Conservation (phyloP, 2,329 filamentous ascomycete species). For the Monosporascus sp. region DNA sequence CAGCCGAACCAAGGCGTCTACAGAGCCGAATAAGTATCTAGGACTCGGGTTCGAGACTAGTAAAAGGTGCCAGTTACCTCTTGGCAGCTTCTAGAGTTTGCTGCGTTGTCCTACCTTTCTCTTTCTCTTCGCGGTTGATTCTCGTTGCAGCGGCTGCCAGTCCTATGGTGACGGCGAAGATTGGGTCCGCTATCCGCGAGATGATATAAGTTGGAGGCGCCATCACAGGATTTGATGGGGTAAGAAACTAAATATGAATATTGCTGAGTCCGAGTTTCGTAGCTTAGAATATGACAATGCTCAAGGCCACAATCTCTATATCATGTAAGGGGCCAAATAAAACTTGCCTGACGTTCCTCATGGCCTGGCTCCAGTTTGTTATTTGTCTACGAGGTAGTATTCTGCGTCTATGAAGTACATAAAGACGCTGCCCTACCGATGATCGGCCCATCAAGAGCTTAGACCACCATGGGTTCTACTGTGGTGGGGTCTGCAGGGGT, state of each 20-base stretch:
- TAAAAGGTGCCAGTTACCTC: slow-evolving; percentile 29
- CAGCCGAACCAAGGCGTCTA: slow-evolving; percentile 2
- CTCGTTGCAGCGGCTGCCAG: slow-evolving; percentile 50
- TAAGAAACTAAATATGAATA: too few species aligned
- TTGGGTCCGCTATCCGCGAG: slow-evolving; percentile 52
- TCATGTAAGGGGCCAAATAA: too few species aligned
- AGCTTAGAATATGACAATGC: too few species aligned
- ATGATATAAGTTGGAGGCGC: slow-evolving; percentile 54
- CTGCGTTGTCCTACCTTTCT: slow-evolving; percentile 48
- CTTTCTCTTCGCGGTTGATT: slow-evolving; percentile 57
- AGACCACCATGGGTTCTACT: too few species aligned
- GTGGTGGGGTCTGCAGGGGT: not conserved
- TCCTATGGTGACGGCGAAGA: slow-evolving; percentile 55
- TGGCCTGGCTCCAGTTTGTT: too few species aligned
- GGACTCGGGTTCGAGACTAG: not conserved
- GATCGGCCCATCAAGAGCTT: too few species aligned
- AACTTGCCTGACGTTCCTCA: too few species aligned
- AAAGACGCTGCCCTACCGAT: too few species aligned
- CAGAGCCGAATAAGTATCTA: not conserved
- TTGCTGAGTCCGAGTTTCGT: too few species aligned
- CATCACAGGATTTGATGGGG: slow-evolving; percentile 31
- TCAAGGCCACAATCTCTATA: too few species aligned
- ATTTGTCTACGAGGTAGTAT: too few species aligned
- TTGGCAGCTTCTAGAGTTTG: slow-evolving; percentile 45
- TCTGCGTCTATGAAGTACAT: too few species aligned